Percentiles rank a stretch among this genome's conserved stretches.
Evolutionary conservation across 176 grass and related monocot genomes (phyloP).

Genomic region (Zoysia pacifica): DNA sequence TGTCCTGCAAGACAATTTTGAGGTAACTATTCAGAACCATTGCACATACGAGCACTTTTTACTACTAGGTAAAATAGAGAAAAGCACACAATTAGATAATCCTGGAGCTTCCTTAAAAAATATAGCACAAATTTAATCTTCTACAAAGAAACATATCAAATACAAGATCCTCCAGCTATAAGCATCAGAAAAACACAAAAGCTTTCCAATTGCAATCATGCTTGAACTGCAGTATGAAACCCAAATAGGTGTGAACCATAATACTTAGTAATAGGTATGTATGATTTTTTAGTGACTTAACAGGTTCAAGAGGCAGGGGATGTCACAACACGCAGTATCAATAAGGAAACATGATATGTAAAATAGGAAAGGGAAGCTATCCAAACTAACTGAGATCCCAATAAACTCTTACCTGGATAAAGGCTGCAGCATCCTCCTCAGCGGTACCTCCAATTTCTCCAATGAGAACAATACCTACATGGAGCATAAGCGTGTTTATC

Average conservation of each 20-base stretch:
- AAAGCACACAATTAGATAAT: background rate
- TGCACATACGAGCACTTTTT: background rate
- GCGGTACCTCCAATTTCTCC: conserved; percentile 99
- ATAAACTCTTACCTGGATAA: conserved; percentile 71
- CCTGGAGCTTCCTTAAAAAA: background rate
- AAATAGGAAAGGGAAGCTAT: conserved; percentile 13
- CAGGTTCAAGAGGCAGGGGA: background rate
- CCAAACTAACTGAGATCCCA: background rate
- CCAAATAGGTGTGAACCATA: background rate
- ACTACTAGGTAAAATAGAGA: background rate
- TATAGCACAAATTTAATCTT: background rate
- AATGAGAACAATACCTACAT: conserved; percentile 88
- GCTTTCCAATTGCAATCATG: background rate
- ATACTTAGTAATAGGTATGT: background rate
- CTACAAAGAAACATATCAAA: background rate
- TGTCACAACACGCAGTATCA: conserved; percentile 4
- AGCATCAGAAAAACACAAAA: background rate
- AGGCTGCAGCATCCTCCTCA: conserved; percentile 98
- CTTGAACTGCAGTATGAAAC: conserved; percentile 10
- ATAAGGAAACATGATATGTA: background rate
- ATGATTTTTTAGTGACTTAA: conserved; percentile 9
- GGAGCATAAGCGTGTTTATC: conserved; percentile 3
- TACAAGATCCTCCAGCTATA: background rate
- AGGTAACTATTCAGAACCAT: background rate
- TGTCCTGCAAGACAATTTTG: background rate